Evolutionary conservation across 176 grass and related monocot genomes (phyloP).

Genomic region (Thalia dealbata): DNA sequence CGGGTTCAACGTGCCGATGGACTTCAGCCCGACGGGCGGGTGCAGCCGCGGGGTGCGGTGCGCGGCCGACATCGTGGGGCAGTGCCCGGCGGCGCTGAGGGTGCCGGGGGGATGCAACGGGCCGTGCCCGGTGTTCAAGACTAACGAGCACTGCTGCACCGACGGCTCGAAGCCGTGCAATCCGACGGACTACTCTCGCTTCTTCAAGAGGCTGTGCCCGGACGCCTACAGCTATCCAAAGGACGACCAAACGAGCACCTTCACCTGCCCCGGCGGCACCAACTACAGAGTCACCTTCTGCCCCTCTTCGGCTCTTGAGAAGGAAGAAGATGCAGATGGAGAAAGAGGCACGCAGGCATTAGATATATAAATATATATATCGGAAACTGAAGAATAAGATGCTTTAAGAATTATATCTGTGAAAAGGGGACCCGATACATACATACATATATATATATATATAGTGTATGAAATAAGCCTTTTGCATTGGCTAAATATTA

Average conservation of each 20-base stretch:
- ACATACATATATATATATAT: too few relatives aligned
- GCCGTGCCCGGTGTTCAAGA: constrained; percentile 31
- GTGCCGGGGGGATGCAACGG: constrained; percentile 29
- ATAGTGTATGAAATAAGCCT: too few relatives aligned
- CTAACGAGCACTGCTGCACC: constrained; percentile 26
- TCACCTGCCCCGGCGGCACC: constrained; percentile 47
- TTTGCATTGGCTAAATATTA: too few relatives aligned
- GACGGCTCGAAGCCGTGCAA: constrained; percentile 9
- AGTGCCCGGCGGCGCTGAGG: constrained; percentile 28
- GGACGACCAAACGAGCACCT: constrained; percentile 43
- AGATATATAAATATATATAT: too few relatives aligned
- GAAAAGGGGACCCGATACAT: too few relatives aligned
- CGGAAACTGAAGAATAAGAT: too few relatives aligned
- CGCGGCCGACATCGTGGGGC: constrained; percentile 16
- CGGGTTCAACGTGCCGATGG: constrained; percentile 59
- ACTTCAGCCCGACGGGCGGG: constrained; percentile 25
- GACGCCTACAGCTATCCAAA: constrained; percentile 65
- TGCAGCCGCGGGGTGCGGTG: constrained; percentile 23
- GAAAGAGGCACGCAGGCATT: not conserved
- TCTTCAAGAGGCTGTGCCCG: constrained; percentile 46
- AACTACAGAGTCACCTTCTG: constrained; percentile 58
- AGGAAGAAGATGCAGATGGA: not conserved
- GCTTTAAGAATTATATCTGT: too few relatives aligned
- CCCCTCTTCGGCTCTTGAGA: constrained; percentile 35
- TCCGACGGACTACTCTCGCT: constrained; percentile 39